Conservation (phyloP, 768 basidiomycete species). For the Mycena latifolia region DNA sequence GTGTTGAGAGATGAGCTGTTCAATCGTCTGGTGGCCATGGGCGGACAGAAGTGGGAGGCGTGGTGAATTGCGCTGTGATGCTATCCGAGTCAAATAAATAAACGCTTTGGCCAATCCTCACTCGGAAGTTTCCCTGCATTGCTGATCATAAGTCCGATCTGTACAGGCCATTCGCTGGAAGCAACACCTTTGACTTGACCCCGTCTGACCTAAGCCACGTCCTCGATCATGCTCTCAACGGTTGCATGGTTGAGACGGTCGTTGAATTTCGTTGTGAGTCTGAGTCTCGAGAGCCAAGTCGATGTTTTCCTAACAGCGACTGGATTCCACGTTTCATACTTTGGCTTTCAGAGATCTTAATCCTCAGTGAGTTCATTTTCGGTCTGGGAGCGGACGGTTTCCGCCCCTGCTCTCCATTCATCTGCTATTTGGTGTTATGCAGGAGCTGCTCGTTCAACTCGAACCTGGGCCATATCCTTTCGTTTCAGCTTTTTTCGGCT, state of each 20-base stretch:
- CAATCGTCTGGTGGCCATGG: conserved; percentile 31
- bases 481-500: too few relatives aligned
- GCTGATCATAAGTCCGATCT: conserved; percentile 10
- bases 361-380: neutral
- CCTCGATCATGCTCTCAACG: neutral
- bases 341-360: too few relatives aligned
- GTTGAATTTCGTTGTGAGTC: conserved; percentile 1
- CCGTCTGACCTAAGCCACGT: neutral
- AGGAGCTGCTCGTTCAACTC: too few relatives aligned
- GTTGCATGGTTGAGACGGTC: neutral
- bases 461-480: too few relatives aligned
- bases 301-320: too few relatives aligned
- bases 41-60: conserved; percentile 33
- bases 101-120: conserved; percentile 17
- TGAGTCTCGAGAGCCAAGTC: conserved; percentile 1
- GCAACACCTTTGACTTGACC: too few relatives aligned
- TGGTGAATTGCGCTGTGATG: conserved; percentile 28
- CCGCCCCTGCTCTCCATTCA: too few relatives aligned
- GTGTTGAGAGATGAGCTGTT: conserved; percentile 39
- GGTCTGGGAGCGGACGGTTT: too few relatives aligned
- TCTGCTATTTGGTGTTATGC: too few relatives aligned
- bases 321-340: too few relatives aligned
- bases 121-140: conserved; percentile 11
- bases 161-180: neutral
- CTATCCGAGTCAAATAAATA: conserved; percentile 22